These are phyloP conservation scores for Streptanthus diversifolius DNA, from an alignment of 345 rosid species.

Conservation along the genomic window DNA sequence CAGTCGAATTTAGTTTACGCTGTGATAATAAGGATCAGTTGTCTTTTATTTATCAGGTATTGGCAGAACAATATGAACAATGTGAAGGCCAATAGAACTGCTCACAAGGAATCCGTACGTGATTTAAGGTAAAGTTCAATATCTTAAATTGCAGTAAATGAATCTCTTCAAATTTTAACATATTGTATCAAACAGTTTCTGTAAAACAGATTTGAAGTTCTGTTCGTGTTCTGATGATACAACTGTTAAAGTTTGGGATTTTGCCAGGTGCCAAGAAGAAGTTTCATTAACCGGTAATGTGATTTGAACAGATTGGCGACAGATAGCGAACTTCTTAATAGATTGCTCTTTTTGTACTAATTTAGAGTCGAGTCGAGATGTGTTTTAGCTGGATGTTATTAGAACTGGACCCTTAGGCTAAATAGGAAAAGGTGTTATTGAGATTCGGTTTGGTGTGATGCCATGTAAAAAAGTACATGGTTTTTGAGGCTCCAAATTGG, in stretches of 20 bases:
- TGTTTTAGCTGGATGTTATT: background rate
- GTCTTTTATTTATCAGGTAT: constrained; percentile 50
- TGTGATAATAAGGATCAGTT: background rate
- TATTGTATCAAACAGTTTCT: constrained; percentile 62
- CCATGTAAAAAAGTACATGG: background rate
- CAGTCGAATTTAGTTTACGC: background rate
- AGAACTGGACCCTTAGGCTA: constrained; percentile 2
- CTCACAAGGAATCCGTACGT: constrained; percentile 94
- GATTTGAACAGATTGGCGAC: constrained; percentile 22
- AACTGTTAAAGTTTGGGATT: constrained; percentile 98
- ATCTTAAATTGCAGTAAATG: background rate
- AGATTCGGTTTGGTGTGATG: constrained; percentile 1
- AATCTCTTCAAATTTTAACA: constrained; percentile 13
- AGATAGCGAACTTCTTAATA: background rate
- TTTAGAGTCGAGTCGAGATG: background rate
- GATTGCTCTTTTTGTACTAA: background rate
- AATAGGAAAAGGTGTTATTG: background rate
- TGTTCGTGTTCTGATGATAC: constrained; percentile 98
- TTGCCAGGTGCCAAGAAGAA: constrained; percentile 92
- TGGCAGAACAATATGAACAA: constrained; percentile 99
- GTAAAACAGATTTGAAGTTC: constrained; percentile 96
- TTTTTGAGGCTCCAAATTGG: background rate
- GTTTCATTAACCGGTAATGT: constrained; percentile 90
- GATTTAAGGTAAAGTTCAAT: constrained; percentile 58
- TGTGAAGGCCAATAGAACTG: constrained; percentile 91